Evolutionary conservation across 2,329 filamentous ascomycete species (phyloP).

Genomic region (Phymatotrichopsis omnivora): DNA sequence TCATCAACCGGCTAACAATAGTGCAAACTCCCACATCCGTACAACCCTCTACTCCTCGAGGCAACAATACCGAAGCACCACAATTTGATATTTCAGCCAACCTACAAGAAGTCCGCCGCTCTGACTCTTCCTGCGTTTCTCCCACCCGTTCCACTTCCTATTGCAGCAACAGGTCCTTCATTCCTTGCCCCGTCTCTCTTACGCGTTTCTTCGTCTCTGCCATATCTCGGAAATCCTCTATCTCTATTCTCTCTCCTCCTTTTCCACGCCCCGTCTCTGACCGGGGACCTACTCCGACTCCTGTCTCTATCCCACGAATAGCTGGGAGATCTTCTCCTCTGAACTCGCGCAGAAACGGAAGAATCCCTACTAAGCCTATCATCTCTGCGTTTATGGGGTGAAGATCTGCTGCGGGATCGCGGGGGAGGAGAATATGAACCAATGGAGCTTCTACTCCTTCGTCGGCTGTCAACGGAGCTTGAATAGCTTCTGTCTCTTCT

Average conservation of each 20-base stretch:
- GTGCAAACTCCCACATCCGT: too few relatives aligned
- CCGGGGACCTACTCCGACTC: slow-evolving; percentile 4
- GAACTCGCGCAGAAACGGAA: too few relatives aligned
- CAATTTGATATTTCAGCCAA: too few relatives aligned
- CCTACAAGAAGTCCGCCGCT: slow-evolving; percentile 32
- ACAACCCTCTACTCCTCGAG: too few relatives aligned
- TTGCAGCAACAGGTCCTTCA: slow-evolving; percentile 8
- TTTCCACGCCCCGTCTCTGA: slow-evolving; percentile 2
- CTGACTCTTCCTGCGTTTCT: slow-evolving; percentile 28
- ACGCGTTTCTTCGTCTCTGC: slow-evolving; percentile 15
- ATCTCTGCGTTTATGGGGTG: slow-evolving; percentile 1
- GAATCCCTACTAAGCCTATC: too few relatives aligned
- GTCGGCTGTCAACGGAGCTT: slow-evolving; percentile 34
- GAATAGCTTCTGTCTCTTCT: slow-evolving; percentile 16
- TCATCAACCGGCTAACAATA: too few relatives aligned
- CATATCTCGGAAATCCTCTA: slow-evolving; percentile 19
- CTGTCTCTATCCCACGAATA: slow-evolving; percentile 18
- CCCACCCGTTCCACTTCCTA: slow-evolving; percentile 22
- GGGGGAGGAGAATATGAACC: slow-evolving; percentile 11
- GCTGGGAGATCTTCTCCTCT: slow-evolving; percentile 7
- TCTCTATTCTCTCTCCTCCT: slow-evolving; percentile 12
- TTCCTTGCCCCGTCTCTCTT: slow-evolving; percentile 24
- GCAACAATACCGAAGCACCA: too few relatives aligned
- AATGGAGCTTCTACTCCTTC: slow-evolving; percentile 33
- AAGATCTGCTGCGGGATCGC: slow-evolving; percentile 1